These are phyloP conservation scores for Neurospora sp. DNA, from an alignment of 495 filamentous ascomycete species.

Conservation along the genomic window DNA sequence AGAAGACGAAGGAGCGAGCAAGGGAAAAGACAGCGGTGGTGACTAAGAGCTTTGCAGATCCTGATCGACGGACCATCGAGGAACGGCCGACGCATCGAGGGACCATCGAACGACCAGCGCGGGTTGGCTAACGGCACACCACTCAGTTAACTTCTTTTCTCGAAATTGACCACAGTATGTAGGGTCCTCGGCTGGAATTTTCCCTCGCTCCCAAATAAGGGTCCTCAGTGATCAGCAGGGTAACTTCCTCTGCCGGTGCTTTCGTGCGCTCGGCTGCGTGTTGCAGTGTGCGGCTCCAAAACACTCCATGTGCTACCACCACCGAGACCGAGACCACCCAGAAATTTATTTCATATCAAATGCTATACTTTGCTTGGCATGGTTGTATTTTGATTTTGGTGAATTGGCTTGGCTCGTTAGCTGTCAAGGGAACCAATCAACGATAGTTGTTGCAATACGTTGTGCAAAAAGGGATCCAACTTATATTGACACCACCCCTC, in stretches of 20 bases:
- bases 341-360: too few relatives aligned
- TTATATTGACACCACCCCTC: too few relatives aligned
- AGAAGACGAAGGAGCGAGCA: background rate
- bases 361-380: too few relatives aligned
- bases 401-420: too few relatives aligned
- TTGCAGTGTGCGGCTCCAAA: background rate
- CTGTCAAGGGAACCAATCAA: too few relatives aligned
- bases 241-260: background rate
- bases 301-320: background rate
- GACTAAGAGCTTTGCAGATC: background rate
- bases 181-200: background rate
- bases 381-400: too few relatives aligned
- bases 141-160: background rate
- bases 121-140: background rate
- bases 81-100: background rate
- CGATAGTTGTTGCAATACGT: too few relatives aligned
- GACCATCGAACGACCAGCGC: background rate
- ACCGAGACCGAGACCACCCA: too few relatives aligned
- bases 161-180: background rate
- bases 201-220: background rate
- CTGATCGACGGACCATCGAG: background rate
- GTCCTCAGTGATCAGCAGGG: background rate
- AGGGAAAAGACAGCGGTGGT: background rate
- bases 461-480: too few relatives aligned
- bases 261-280: background rate